Base-by-base conservation (phyloP, 108 stramenopile species). In the Mediolabrus comicus region DNA sequence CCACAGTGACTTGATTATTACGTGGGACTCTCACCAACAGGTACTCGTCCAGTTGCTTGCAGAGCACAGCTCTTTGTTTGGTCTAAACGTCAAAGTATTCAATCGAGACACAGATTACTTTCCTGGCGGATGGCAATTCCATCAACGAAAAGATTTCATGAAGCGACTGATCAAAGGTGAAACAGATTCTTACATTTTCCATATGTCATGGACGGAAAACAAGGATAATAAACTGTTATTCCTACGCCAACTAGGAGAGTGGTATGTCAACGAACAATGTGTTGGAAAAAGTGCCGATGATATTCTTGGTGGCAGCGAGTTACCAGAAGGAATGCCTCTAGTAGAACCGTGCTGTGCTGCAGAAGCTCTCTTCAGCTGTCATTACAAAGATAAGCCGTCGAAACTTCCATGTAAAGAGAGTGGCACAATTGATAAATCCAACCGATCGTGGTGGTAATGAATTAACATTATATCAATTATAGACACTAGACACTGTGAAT, bases 151-250 rank as follows among this genome's bases (percentile, higher is more conserved):
- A 41, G 41, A 41, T 10, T 81, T 72, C 51, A 84, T 82, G 83
- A 81, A 62, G 38, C 67, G 67, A 35, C 32, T 83, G 19, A 34
- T 77, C 13, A 57, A 84, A 60, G 74, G 68, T 10, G 66, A 82
- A 67, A 64, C 71, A 33, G 72, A 77, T 10, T 43, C 77, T 5
- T 79, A 75, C 26, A 59, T 78, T 16, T 83, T 83, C 54, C 82
- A 83, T 62, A 83, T 83, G 82, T 71, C 80, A 34, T 92, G 88
- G 90, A 94, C 93, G 22, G 67, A 67, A 27, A 86, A 85, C 79
- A 94, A 94, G 67, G 81, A 86, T 51, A 85, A 95, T 67, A 97
- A 97, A 74, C 14, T 92, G 7, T 61, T 76, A 19, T 93, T 83
- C 62, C 82, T 90, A 5, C 61, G 83, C 26, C 90, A 95, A 79